Evolutionary conservation across 352 stramenopile species (phyloP).

Genomic region (Pythium grandisporangium): DNA sequence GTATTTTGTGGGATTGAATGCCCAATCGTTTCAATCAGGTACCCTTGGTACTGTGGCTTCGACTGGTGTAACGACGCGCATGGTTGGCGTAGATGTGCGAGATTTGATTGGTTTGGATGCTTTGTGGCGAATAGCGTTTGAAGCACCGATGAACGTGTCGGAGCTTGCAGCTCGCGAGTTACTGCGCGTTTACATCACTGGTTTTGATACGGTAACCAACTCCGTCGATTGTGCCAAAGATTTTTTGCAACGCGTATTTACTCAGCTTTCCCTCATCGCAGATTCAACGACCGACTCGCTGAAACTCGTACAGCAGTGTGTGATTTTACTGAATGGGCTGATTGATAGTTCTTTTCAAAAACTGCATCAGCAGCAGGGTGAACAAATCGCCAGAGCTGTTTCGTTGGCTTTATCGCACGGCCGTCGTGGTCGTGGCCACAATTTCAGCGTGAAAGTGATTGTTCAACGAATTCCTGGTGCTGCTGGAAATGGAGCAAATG

Average conservation of each 20-base stretch:
- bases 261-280: constrained; percentile 41
- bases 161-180: constrained; percentile 72
- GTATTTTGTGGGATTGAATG: constrained; percentile 78
- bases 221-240: constrained; percentile 45
- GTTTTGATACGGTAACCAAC: constrained; percentile 20
- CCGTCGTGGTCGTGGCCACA: constrained; percentile 53
- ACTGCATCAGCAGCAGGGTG: too few species aligned
- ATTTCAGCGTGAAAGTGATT: constrained; percentile 74
- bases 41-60: too few species aligned
- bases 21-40: too few species aligned
- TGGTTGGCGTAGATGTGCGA: background rate
- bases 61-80: constrained; percentile 5
- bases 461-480: constrained; percentile 61
- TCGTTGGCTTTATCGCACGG: constrained; percentile 53
- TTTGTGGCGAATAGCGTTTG: constrained; percentile 76
- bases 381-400: constrained; percentile 37
- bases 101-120: constrained; percentile 55
- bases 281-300: constrained; percentile 40
- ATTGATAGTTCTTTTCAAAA: constrained; percentile 15
- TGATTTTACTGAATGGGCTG: constrained; percentile 59
- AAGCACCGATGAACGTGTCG: constrained; percentile 65
- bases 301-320: constrained; percentile 71
- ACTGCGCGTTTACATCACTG: constrained; percentile 67
- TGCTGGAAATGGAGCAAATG: constrained; percentile 9
- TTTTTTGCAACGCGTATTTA: constrained; percentile 76